phyloP scores from a whole-genome alignment of 345 rosid species.

The Populus deltoides region DNA sequence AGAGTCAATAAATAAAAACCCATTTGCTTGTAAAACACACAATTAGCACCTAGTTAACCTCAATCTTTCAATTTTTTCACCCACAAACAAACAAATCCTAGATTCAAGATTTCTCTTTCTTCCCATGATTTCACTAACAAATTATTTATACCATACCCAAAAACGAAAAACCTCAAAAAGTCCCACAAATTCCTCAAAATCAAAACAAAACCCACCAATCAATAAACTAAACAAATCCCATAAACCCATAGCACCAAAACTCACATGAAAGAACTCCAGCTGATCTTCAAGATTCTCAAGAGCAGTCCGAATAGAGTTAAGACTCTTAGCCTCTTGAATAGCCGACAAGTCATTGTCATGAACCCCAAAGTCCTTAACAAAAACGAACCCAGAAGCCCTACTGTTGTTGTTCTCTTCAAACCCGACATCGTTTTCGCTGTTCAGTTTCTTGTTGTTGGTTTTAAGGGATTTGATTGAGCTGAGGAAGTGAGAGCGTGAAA shows the following conservation, averaged over 20 bases:
- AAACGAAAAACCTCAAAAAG: not conserved
- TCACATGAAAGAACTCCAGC: conserved; percentile 87
- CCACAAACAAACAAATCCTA: not conserved
- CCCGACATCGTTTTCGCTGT: conserved; percentile 33
- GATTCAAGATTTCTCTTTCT: not conserved
- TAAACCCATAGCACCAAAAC: conserved; percentile 10
- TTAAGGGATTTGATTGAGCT: conserved; percentile 46
- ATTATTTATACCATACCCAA: not conserved
- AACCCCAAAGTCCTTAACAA: conserved; percentile 67
- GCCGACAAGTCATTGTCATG: conserved; percentile 45
- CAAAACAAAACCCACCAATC: not conserved
- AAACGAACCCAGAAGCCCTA: conserved; percentile 57
- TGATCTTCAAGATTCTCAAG: conserved; percentile 97
- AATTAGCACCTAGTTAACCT: too few relatives aligned
- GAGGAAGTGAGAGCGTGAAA: conserved; percentile 77
- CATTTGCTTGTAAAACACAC: not conserved
- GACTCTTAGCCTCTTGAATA: conserved; percentile 84
- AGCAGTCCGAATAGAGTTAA: conserved; percentile 79
- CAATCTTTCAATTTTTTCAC: too few relatives aligned
- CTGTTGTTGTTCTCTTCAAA: not conserved
- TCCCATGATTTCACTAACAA: not conserved
- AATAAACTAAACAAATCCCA: not conserved
- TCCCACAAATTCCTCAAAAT: not conserved
- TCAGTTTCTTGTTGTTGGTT: conserved; percentile 39
- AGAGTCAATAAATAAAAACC: not conserved